Conservation (phyloP, 805 yeast genomes). For the Metschnikowia colocasiae region DNA sequence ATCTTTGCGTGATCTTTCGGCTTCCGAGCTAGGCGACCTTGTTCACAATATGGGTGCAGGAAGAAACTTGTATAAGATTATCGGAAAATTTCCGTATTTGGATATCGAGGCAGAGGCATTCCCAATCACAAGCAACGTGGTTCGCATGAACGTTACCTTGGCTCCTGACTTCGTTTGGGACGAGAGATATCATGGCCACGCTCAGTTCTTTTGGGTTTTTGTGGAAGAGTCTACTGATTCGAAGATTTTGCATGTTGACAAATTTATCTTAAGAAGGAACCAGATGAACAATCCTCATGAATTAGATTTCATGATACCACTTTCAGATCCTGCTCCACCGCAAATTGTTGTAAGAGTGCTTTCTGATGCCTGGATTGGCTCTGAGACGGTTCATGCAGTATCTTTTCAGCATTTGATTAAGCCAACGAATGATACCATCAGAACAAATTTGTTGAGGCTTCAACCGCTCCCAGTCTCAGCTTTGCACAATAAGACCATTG, state of each 20-base stretch:
- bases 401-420: conserved; percentile 87
- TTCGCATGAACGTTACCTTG: conserved; percentile 70
- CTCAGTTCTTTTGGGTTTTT: conserved; percentile 87
- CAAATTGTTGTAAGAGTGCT: conserved; percentile 77
- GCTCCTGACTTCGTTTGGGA: conserved; percentile 88
- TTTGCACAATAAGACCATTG: conserved; percentile 62
- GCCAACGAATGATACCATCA: conserved; percentile 82
- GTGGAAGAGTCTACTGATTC: conserved; percentile 82
- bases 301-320: conserved; percentile 89
- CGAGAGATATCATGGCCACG: conserved; percentile 70
- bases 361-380: conserved; percentile 88
- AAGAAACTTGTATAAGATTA: conserved; percentile 48
- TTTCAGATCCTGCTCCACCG: conserved; percentile 84
- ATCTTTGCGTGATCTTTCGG: conserved; percentile 63
- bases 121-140: conserved; percentile 83
- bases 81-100: conserved; percentile 73
- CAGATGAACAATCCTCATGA: conserved; percentile 57
- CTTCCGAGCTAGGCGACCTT: conserved; percentile 81
- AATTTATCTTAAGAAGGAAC: conserved; percentile 61
- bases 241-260: conserved; percentile 76
- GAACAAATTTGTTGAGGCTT: conserved; percentile 72
- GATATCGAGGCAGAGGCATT: conserved; percentile 76
- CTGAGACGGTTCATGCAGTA: conserved; percentile 69
- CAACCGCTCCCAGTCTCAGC: conserved; percentile 88
- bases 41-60: conserved; percentile 84